Conservation (phyloP, 768 basidiomycete genomes). For the Hebeloma cylindrosporum region DNA sequence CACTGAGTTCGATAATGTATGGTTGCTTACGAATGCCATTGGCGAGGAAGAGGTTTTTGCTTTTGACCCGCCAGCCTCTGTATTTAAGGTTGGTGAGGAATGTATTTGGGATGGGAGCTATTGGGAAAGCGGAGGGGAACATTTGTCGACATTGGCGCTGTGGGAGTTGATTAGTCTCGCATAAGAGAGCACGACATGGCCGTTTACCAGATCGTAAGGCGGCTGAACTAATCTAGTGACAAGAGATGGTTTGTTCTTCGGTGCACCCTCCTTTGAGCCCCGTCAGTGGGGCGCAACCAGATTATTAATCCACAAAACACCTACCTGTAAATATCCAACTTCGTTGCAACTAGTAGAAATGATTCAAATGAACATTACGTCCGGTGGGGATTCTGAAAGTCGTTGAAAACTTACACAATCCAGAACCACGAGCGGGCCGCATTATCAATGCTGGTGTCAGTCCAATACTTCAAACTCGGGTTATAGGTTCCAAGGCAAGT, state of each 20-base stretch:
- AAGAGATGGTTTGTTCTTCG: slow-evolving; percentile 38
- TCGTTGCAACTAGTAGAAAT: slow-evolving; percentile 58
- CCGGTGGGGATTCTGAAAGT: neutral
- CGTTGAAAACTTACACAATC: slow-evolving; percentile 52
- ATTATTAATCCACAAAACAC: neutral
- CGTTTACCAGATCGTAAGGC: slow-evolving; percentile 50
- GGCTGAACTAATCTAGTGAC: slow-evolving; percentile 58
- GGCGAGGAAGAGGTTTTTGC: slow-evolving; percentile 64
- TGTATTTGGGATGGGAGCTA: slow-evolving; percentile 43
- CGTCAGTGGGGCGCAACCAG: neutral
- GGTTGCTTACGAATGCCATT: slow-evolving; percentile 59
- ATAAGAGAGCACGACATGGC: neutral
- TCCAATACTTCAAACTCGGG: slow-evolving; percentile 43
- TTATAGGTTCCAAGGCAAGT: slow-evolving; percentile 46
- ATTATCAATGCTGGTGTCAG: slow-evolving; percentile 57
- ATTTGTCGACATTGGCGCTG: slow-evolving; percentile 71
- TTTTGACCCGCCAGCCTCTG: slow-evolving; percentile 60
- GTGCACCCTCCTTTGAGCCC: slow-evolving; percentile 40
- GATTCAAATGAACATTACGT: neutral
- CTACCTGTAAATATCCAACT: slow-evolving; percentile 57
- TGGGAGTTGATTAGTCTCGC: neutral
- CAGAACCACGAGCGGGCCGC: slow-evolving; percentile 64
- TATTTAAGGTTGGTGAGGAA: slow-evolving; percentile 48
- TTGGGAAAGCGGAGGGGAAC: slow-evolving; percentile 61
- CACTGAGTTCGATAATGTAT: neutral